Evolutionary conservation across 331 rosid genomes (phyloP).

Genomic region (Acacia pycnantha): DNA sequence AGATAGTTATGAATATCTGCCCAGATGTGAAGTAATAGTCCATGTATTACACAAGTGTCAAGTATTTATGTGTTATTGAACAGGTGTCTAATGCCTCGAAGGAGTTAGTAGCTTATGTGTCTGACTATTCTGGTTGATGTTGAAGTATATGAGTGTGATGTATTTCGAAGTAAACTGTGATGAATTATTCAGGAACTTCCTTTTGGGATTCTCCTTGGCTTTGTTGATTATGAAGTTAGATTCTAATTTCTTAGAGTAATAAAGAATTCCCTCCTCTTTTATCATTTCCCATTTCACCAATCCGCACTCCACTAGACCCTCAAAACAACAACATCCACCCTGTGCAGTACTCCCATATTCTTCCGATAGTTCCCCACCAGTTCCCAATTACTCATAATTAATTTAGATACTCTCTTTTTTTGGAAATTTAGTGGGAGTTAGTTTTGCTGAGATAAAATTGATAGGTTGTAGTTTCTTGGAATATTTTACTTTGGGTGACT

Average conservation of each 20-base stretch:
- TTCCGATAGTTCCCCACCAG: background rate
- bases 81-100: background rate
- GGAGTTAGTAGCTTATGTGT: background rate
- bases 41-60: background rate
- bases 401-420: background rate
- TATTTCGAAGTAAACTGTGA: background rate
- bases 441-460: background rate
- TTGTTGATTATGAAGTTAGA: background rate
- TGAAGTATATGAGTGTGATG: background rate
- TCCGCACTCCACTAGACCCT: background rate
- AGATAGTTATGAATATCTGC: background rate
- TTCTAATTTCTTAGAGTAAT: background rate
- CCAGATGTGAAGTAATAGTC: background rate
- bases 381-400: background rate
- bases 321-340: background rate
- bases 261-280: background rate
- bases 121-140: background rate
- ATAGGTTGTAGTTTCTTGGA: background rate
- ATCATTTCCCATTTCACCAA: background rate
- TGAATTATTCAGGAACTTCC: background rate
- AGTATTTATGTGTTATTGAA: background rate
- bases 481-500: conserved; percentile 15
- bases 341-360: background rate
- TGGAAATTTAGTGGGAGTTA: background rate
- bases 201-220: background rate